Percentiles rank a stretch among this genome's conserved stretches.
Conservation (phyloP, 805 yeast genomes). For the Pichia paraexigua region DNA sequence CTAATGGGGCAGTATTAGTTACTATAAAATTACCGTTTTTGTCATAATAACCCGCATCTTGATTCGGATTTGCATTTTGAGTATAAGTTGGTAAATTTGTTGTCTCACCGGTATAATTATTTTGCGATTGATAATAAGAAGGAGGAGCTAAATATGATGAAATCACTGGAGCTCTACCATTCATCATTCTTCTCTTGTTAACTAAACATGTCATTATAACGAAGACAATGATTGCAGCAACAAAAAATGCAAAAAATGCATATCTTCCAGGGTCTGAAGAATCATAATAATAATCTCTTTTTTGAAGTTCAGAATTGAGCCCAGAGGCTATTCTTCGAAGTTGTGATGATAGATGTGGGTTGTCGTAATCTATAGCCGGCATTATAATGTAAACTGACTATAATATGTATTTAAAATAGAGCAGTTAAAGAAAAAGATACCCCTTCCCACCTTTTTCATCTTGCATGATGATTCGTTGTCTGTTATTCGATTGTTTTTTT, state of each 20-base stretch:
- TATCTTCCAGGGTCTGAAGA: slow-evolving; percentile 36
- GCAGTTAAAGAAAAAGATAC: no score
- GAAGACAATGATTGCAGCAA: slow-evolving; percentile 39
- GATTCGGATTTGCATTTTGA: slow-evolving; percentile 31
- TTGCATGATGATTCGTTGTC: not conserved
- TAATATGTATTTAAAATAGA: no score
- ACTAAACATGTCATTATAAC: slow-evolving; percentile 44
- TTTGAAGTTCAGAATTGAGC: not conserved
- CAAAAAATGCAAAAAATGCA: slow-evolving; percentile 58
- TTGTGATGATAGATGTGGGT: not conserved
- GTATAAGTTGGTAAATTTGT: slow-evolving; percentile 58
- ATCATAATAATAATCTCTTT: slow-evolving; percentile 14
- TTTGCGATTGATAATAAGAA: slow-evolving; percentile 58
- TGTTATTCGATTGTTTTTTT: not conserved
- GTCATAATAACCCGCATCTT: slow-evolving; percentile 72
- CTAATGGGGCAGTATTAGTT: not conserved
- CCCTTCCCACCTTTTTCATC: no score
- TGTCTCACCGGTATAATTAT: slow-evolving; percentile 31
- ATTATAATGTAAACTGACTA: not conserved
- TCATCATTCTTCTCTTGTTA: slow-evolving; percentile 43
- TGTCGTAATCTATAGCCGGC: not conserved
- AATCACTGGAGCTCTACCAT: slow-evolving; percentile 59
- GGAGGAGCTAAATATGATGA: slow-evolving; percentile 55
- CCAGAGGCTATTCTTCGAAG: not conserved
- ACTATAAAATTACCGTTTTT: slow-evolving; percentile 39